Evolutionary conservation across 1,139 yeast genomes (phyloP), one percentile per base, ranked within the genome.

Genomic region (Kodamaea sp.): DNA sequence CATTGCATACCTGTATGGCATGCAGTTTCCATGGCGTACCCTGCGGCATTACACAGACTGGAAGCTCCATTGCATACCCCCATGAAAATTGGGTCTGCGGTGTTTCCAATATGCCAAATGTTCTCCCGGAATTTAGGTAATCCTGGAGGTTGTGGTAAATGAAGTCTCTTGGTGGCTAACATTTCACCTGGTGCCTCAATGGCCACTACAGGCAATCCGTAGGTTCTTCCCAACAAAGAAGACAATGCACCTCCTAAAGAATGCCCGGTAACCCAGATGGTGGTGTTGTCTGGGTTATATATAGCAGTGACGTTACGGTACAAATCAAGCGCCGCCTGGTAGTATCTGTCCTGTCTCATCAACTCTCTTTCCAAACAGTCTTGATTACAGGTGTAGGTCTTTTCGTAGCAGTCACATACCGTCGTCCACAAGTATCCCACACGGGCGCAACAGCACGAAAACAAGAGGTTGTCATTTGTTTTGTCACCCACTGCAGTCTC

Each of bases 1-100:
- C 98, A 92, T 37, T 80, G 80, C 53, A 76, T 75, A 0, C 98
- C 99, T 0, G 96, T 78, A 57, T 92, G 99, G 55, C 99, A 92
- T 25, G 83, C 83, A 0, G 97, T 84, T 57, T 92, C 98, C 97
- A 92, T 83, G 8, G 98, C 98, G 59, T 89, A 92, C 0, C 98
- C 98, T 0, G 87, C 97, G 10, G 87, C 74, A 49, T 92, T 83
- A 59, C 99, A 92, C 4, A 92, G 63, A 1, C 95, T 84, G 7
- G 94, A 81, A 1, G 95, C 95, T 4, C 99, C 99, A 53, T 87
- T 89, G 58, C 98, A 92, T 5, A 88, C 90, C 0, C 99, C 99
- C 95, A 90, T 85, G 52, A 73, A 92, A 5, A 92, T 86, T 1
- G 99, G 99, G 56, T 92, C 99, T 0, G 96, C 98, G 1, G 95